Conservation (phyloP, 805 yeast genomes). For the Saturnispora kantuleensis region DNA sequence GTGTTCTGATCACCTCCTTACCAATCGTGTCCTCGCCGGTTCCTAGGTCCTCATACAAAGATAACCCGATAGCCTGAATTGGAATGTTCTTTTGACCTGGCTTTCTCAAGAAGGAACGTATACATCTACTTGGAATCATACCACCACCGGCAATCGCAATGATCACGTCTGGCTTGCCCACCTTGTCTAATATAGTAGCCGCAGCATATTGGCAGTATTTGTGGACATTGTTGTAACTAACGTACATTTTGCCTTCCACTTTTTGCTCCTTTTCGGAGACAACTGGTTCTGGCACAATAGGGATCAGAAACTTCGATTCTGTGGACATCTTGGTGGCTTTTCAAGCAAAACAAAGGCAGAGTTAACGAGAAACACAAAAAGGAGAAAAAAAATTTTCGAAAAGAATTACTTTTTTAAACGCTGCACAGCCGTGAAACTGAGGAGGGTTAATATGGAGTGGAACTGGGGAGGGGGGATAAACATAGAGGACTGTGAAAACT, state of each 20-base stretch:
- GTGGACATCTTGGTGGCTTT: neutral
- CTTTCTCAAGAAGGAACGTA: conserved; percentile 51
- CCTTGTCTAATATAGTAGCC: conserved; percentile 19
- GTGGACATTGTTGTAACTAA: conserved; percentile 74
- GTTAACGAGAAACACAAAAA: neutral
- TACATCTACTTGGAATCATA: conserved; percentile 57
- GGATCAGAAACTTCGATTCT: neutral
- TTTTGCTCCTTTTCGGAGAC: conserved; percentile 12
- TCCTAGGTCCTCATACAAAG: conserved; percentile 50
- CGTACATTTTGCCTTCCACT: conserved; percentile 41
- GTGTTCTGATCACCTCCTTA: conserved; percentile 75
- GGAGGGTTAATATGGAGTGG: too few relatives aligned
- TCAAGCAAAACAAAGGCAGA: neutral
- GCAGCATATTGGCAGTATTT: conserved; percentile 59
- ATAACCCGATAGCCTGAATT: conserved; percentile 60
- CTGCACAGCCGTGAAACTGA: too few relatives aligned
- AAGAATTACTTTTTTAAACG: too few relatives aligned
- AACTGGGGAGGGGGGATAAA: too few relatives aligned
- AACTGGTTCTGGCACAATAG: neutral
- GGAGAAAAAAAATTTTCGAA: neutral
- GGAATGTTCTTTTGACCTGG: conserved; percentile 57
- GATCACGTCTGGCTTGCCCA: conserved; percentile 40
- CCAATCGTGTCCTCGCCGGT: conserved; percentile 49
- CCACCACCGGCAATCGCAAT: conserved; percentile 72
- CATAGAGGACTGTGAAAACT: too few relatives aligned